A percentile compares a stretch with the other conserved stretches of the same genome.
Evolutionary conservation across 2,329 filamentous ascomycete species (phyloP).

Genomic region (Cercospora berteroae): DNA sequence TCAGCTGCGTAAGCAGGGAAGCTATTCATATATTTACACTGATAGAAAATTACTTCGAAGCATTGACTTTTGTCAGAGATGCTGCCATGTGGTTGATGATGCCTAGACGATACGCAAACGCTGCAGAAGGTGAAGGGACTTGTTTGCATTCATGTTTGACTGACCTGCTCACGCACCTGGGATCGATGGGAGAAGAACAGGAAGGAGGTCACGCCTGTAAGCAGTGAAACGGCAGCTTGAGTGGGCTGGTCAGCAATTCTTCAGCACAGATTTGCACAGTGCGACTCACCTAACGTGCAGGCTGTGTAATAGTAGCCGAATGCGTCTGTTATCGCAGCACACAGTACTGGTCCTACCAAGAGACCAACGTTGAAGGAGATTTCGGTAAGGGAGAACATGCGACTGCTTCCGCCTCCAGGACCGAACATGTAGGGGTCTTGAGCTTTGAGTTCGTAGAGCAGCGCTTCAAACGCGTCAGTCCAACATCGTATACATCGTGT

Average conservation of each 20-base stretch:
- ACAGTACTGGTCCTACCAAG: constrained; percentile 23
- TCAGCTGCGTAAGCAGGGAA: background rate
- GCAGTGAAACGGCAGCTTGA: constrained; percentile 6
- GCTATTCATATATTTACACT: background rate
- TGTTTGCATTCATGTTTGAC: background rate
- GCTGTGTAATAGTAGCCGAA: constrained; percentile 21
- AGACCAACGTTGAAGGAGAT: constrained; percentile 20
- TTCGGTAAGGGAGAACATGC: constrained; percentile 24
- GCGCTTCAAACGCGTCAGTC: constrained; percentile 10
- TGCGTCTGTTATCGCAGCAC: constrained; percentile 18
- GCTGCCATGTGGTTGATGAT: background rate
- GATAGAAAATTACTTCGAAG: background rate
- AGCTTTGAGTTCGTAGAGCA: constrained; percentile 15
- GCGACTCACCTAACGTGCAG: constrained; percentile 19
- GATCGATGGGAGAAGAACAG: constrained; percentile 23
- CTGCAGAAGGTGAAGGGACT: background rate
- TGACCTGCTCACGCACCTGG: constrained; percentile 1
- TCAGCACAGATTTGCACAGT: background rate
- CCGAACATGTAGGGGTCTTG: constrained; percentile 22
- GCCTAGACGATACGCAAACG: background rate
- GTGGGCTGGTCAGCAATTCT: background rate
- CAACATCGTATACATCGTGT: no score
- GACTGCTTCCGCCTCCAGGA: constrained; percentile 18
- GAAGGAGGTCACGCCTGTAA: constrained; percentile 17
- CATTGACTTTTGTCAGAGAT: background rate